Evolutionary conservation across 2,329 filamentous ascomycete genomes (phyloP), one percentile per base, ranked within the genome.

Genomic region (Trichoderma semiorbis): DNA sequence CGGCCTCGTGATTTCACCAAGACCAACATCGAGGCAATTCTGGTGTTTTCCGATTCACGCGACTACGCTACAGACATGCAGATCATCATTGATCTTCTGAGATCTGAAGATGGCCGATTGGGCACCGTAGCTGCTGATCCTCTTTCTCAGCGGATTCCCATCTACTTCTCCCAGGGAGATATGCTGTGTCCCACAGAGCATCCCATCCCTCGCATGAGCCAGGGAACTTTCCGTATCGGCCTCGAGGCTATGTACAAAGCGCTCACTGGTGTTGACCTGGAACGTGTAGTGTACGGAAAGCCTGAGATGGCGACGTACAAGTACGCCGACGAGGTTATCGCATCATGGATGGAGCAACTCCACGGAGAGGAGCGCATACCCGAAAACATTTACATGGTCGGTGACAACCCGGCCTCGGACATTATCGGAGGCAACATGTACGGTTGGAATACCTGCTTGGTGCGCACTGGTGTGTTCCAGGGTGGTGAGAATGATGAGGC

Each of bases 51-150:
- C 5, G 66, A 69, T 16, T 69, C 66, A 5, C 57, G 66, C 6
- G 66, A 69, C 55, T 69, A 69, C 55, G 66, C 66, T 14, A 69
- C 66, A 57, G 66, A 69, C n/a, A 69, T 69, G 66, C 66, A 69
- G 24, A 69, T 69, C 28, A 69, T 69, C 28, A 61, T 69, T 7
- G 66, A 69, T 18, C 39, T 69, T 7, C 50, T 69, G 7, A 57
- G 66, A 32, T 69, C 66, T 18, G 66, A 69, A n/a, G 39, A 69
- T n/a, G 66, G 66, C 3, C 55, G 66, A 61, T 1, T 69, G 36
- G 34, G 36, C 12, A 69, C 66, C 1, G 30, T 69, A 26, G 66
- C 66, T 6, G 36, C 55, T 4, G 66, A 69, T 21, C 66, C 66
- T 34, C 36, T 69, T 30, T 69, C 66, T 61, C 66, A 61, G 55